Conservation (phyloP, 352 stramenopile genomes). For the Globisporangium cylindrosporum region DNA sequence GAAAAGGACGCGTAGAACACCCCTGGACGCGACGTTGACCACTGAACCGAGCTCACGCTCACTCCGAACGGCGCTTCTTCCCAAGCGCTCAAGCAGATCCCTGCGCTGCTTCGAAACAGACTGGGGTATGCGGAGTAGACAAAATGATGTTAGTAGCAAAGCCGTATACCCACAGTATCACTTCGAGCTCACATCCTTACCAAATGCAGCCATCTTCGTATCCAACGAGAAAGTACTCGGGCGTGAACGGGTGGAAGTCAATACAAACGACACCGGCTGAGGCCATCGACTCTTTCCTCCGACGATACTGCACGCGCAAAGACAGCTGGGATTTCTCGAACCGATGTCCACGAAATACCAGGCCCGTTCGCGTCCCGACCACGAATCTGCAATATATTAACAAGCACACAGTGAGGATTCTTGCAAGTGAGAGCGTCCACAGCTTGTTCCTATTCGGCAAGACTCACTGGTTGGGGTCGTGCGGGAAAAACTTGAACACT, state of each 20-base stretch:
- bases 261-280: constrained; percentile 37
- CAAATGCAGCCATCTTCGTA: constrained; percentile 59
- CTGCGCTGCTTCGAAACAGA: constrained; percentile 41
- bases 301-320: constrained; percentile 5
- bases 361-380: constrained; percentile 40
- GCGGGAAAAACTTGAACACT: constrained; percentile 47
- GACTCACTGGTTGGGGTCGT: constrained; percentile 55
- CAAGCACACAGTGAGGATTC: background rate
- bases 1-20: constrained; percentile 62
- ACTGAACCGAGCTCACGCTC: constrained; percentile 39
- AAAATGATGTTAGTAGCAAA: background rate
- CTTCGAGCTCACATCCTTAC: constrained; percentile 14
- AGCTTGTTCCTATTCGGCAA: background rate
- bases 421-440: background rate
- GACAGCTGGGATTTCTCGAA: constrained; percentile 9
- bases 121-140: constrained; percentile 26
- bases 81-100: constrained; percentile 44
- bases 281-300: background rate
- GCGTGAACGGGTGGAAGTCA: constrained; percentile 47
- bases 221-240: constrained; percentile 58
- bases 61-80: constrained; percentile 43
- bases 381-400: constrained; percentile 34
- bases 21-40: constrained; percentile 46
- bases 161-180: background rate
- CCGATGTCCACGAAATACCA: constrained; percentile 31